phyloP scores from a whole-genome alignment of 164 flowering plant species.

The Sedum album region DNA sequence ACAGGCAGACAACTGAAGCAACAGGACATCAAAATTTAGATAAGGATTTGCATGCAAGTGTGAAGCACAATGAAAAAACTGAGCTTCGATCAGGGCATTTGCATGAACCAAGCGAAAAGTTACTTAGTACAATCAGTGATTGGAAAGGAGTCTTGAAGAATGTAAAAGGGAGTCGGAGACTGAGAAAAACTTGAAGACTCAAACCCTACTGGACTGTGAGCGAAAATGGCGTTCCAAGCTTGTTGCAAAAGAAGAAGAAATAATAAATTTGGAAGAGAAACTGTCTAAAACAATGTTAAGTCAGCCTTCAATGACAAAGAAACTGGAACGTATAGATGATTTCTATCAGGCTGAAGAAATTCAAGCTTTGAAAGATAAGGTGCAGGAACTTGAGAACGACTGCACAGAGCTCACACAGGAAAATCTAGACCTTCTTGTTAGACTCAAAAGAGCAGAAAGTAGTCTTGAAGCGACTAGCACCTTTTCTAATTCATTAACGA shows the following conservation, averaged over 20 bases:
- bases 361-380: conserved; percentile 31
- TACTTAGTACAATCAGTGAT: conserved; percentile 26
- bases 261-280: conserved; percentile 32
- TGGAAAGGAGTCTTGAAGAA: conserved; percentile 38
- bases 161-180: conserved; percentile 37
- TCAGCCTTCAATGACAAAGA: conserved; percentile 6
- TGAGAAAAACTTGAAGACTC: conserved; percentile 22
- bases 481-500: conserved; percentile 15
- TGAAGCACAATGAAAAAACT: conserved; percentile 9
- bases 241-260: conserved; percentile 40
- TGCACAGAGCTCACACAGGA: conserved; percentile 58
- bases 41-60: conserved; percentile 8
- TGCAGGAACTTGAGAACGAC: conserved; percentile 55
- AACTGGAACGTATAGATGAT: conserved; percentile 8
- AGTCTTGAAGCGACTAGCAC: conserved; percentile 8
- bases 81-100: conserved; percentile 26
- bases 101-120: conserved; percentile 34
- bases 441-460: conserved; percentile 36
- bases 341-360: conserved; percentile 24
- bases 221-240: conserved; percentile 28
- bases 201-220: conserved; percentile 31
- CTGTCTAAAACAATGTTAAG: conserved; percentile 20
- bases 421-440: conserved; percentile 41
- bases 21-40: background rate
- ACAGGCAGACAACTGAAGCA: background rate